These are phyloP conservation scores for Tricholoma matsutake DNA, from an alignment of 768 basidiomycete genomes.

Conservation along the genomic window DNA sequence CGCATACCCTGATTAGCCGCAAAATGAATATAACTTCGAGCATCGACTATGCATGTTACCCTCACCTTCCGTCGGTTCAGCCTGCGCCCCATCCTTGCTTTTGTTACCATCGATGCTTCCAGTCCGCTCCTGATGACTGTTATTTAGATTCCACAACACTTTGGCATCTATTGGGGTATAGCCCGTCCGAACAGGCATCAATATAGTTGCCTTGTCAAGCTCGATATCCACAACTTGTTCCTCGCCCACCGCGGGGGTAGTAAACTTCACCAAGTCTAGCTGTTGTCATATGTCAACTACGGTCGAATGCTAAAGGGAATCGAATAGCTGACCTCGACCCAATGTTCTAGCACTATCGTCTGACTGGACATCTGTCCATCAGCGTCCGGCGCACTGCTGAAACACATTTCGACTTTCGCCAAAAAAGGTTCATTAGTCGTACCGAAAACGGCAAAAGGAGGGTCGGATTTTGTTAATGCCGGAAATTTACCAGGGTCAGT, in stretches of 20 bases:
- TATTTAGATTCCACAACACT: constrained; percentile 35
- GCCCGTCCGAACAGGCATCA: constrained; percentile 31
- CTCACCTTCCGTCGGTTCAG: constrained; percentile 2
- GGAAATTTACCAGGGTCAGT: constrained; percentile 16
- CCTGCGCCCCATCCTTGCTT: neutral
- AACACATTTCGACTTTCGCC: constrained; percentile 44
- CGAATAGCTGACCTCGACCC: constrained; percentile 45
- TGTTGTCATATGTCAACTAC: constrained; percentile 15
- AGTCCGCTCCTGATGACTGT: neutral
- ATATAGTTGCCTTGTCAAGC: constrained; percentile 43
- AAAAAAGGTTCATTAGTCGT: constrained; percentile 41
- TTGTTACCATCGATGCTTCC: neutral
- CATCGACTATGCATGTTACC: neutral
- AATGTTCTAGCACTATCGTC: constrained; percentile 44
- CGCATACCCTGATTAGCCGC: constrained; percentile 17
- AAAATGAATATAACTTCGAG: constrained; percentile 6
- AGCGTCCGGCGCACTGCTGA: constrained; percentile 31
- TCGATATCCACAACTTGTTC: constrained; percentile 54
- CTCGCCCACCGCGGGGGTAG: constrained; percentile 36
- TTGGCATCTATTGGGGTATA: constrained; percentile 33
- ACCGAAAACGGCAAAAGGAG: constrained; percentile 47
- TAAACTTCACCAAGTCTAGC: constrained; percentile 39
- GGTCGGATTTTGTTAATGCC: constrained; percentile 23
- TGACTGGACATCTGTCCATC: constrained; percentile 26
- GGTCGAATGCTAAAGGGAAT: neutral